Conservation (phyloP, 495 filamentous ascomycete species). For the Neohortaea acidophila region DNA sequence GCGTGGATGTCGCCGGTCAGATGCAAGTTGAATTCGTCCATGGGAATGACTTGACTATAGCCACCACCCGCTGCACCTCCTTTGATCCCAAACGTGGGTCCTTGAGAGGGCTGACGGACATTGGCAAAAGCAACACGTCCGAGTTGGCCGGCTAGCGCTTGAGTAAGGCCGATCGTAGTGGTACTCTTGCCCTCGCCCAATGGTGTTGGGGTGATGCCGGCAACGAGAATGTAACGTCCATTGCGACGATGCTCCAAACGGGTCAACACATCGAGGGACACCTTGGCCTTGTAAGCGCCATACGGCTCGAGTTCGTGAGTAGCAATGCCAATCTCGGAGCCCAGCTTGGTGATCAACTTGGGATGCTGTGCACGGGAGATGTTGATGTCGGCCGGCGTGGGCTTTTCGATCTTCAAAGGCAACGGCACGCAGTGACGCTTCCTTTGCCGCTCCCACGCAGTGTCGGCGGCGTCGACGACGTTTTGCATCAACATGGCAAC, state of each 20-base stretch:
- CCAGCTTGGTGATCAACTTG: slow-evolving; percentile 71
- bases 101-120: slow-evolving; percentile 90
- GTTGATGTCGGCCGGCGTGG: slow-evolving; percentile 86
- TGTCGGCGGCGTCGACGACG: slow-evolving; percentile 66
- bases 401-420: slow-evolving; percentile 54
- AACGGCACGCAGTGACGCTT: slow-evolving; percentile 60
- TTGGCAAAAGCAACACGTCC: slow-evolving; percentile 85
- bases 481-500: slow-evolving; percentile 95
- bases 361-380: slow-evolving; percentile 80
- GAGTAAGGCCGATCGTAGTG: slow-evolving; percentile 89
- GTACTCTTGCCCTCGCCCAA: slow-evolving; percentile 97
- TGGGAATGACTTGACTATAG: slow-evolving; percentile 96
- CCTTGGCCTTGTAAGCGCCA: slow-evolving; percentile 87
- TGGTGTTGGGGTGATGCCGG: slow-evolving; percentile 94
- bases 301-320: slow-evolving; percentile 81
- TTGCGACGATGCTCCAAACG: slow-evolving; percentile 73
- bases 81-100: slow-evolving; percentile 97
- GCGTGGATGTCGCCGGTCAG: slow-evolving; percentile 96
- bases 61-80: slow-evolving; percentile 93
- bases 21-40: slow-evolving; percentile 99
- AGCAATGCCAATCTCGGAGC: slow-evolving; percentile 75
- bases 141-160: slow-evolving; percentile 84
- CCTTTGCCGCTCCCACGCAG: slow-evolving; percentile 69
- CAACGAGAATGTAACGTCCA: slow-evolving; percentile 80
- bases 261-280: slow-evolving; percentile 66